Conservation (phyloP, 2,329 filamentous ascomycete species). For the Fusarium foetens region DNA sequence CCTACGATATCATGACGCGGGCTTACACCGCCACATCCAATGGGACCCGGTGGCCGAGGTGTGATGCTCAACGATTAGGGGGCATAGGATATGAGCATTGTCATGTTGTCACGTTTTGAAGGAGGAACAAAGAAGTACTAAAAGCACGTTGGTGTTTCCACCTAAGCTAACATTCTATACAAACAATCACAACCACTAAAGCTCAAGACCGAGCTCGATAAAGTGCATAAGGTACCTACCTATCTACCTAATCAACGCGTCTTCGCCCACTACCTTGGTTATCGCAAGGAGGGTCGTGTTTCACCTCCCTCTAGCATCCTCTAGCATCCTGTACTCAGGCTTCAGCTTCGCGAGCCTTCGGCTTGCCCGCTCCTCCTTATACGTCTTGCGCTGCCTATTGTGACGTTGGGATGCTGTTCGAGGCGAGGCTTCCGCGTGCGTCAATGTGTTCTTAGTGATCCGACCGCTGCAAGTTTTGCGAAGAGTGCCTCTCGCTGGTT, state of each 20-base stretch:
- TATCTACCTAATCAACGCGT: background rate
- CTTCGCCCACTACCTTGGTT: background rate
- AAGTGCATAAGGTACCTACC: background rate
- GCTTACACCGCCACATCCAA: too few relatives aligned
- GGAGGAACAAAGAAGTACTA: background rate
- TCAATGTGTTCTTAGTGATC: background rate
- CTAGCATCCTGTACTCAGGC: background rate
- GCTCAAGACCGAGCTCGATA: background rate
- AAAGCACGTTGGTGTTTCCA: background rate
- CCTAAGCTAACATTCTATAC: background rate
- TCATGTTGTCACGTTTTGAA: background rate
- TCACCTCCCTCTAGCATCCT: background rate
- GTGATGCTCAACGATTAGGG: background rate
- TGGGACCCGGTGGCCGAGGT: background rate
- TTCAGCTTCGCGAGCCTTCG: background rate
- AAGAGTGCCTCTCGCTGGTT: background rate
- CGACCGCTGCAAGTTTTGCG: background rate
- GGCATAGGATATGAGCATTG: background rate
- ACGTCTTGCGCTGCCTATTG: background rate
- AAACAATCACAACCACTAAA: background rate
- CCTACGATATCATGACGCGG: too few relatives aligned
- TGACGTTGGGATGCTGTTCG: background rate
- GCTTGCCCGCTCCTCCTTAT: background rate
- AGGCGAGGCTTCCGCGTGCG: background rate
- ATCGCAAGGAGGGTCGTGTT: background rate